Conservation (phyloP, 495 filamentous ascomycete genomes). For the Penicillium simplicissimum region DNA sequence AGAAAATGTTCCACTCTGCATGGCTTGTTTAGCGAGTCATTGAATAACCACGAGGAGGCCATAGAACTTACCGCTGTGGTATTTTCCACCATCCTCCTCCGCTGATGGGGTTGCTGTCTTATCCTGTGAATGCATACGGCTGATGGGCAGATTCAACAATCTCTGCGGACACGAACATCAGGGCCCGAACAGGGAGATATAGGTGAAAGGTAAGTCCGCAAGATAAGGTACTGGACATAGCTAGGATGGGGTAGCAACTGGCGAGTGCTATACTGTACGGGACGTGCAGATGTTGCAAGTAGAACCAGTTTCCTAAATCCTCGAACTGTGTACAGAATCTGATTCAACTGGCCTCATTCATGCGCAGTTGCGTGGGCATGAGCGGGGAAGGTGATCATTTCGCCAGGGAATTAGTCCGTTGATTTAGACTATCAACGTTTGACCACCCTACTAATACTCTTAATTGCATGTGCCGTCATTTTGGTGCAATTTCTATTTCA, state of each 20-base stretch:
- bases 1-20: not conserved
- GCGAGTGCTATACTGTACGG: not conserved
- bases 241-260: not conserved
- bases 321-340: not conserved
- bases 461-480: not conserved
- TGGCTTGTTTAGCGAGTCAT: not conserved
- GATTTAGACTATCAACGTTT: not conserved
- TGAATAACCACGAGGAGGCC: too few species aligned
- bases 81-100: not conserved
- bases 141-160: not conserved
- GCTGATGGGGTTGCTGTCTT: not conserved
- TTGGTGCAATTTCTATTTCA: not conserved
- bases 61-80: not conserved
- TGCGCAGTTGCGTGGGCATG: not conserved
- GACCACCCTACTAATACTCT: not conserved
- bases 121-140: not conserved
- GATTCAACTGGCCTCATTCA: not conserved
- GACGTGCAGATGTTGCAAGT: not conserved
- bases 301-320: not conserved
- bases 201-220: not conserved
- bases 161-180: not conserved
- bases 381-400: not conserved
- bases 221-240: not conserved
- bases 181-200: not conserved
- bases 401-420: not conserved